phyloP scores from a whole-genome alignment of 78 protist genomes.

The Neovahlkampfia damariscottae region DNA sequence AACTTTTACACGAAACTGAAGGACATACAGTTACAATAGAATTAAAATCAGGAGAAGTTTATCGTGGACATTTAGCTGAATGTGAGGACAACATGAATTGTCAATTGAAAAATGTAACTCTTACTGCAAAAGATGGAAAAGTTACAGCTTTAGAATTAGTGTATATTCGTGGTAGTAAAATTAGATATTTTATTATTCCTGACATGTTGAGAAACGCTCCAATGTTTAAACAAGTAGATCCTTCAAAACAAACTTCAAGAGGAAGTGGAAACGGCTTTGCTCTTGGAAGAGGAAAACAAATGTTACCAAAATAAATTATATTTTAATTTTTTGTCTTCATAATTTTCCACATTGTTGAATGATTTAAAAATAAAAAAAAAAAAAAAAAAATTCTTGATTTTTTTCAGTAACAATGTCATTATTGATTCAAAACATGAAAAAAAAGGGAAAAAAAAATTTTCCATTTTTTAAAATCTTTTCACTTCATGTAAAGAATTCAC shows the following conservation, averaged over 20 bases:
- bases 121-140: slow-evolving; percentile 49
- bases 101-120: slow-evolving; percentile 30
- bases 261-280: background rate
- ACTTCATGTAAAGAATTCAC: no score
- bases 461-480: no score
- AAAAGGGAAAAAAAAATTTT: no score
- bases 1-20: slow-evolving; percentile 68
- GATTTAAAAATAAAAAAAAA: no score
- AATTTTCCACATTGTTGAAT: no score
- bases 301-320: no score
- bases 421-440: no score
- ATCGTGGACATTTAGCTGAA: slow-evolving; percentile 14
- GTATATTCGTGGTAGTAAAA: slow-evolving; percentile 48
- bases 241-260: background rate
- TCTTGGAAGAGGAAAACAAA: no score
- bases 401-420: no score
- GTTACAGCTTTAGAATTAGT: slow-evolving; percentile 3
- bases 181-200: slow-evolving; percentile 56
- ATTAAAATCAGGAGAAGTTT: slow-evolving; percentile 54
- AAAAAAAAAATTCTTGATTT: no score
- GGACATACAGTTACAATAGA: slow-evolving; percentile 61
- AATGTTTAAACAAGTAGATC: slow-evolving; percentile 37
- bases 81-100: slow-evolving; percentile 67
- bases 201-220: slow-evolving; percentile 71
- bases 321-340: no score